phyloP scores from a whole-genome alignment of 2,329 filamentous ascomycete species.

The Neonectria magnoliae region DNA sequence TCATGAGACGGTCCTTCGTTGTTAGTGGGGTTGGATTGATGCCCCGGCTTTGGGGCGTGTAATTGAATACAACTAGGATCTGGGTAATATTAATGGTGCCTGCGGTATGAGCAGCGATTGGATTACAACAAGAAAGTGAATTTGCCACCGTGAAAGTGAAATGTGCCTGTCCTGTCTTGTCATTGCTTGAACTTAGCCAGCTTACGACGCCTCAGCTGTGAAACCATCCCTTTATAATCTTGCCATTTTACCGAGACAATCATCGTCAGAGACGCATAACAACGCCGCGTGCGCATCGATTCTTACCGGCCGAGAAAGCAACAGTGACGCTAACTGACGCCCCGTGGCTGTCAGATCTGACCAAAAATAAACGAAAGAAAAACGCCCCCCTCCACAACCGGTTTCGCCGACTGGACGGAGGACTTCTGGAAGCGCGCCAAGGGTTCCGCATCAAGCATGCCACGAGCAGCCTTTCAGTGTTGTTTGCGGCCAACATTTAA shows the following conservation, averaged over 20 bases:
- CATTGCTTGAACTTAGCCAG: background rate
- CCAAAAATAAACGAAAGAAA: slow-evolving; percentile 2
- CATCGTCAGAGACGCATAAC: background rate
- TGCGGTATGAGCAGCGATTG: slow-evolving; percentile 18
- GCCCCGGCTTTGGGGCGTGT: slow-evolving; percentile 8
- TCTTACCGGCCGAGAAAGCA: background rate
- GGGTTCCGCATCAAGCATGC: background rate
- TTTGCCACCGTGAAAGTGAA: background rate
- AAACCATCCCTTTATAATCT: background rate
- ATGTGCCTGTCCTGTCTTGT: background rate
- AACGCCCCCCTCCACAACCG: background rate
- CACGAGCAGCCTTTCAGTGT: background rate
- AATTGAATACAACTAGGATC: slow-evolving; percentile 21
- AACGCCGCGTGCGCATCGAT: background rate
- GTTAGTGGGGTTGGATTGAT: slow-evolving; percentile 13
- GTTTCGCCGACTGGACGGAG: background rate
- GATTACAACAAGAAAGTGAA: slow-evolving; percentile 4
- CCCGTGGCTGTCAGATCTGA: slow-evolving; percentile 9
- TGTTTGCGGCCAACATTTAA: background rate
- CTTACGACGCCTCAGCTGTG: background rate
- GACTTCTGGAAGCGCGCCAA: slow-evolving; percentile 13
- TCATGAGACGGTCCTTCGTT: slow-evolving; percentile 18
- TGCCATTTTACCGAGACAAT: background rate
- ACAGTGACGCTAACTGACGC: slow-evolving; percentile 41
- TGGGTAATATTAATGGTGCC: slow-evolving; percentile 29